Base-by-base conservation (phyloP, 805 yeast genomes). In the Lachancea thermotolerans region DNA sequence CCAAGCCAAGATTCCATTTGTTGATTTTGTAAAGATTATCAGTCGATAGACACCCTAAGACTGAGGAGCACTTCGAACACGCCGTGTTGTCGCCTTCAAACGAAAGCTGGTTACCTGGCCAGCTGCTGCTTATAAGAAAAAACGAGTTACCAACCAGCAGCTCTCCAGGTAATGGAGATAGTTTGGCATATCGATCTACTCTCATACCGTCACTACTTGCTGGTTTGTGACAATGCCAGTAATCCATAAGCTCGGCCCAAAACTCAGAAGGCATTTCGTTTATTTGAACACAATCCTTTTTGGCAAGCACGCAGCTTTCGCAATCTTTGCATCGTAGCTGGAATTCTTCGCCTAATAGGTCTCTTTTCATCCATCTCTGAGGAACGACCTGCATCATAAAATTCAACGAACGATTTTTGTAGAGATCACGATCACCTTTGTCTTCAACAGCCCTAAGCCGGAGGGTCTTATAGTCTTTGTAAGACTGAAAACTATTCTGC, bases 191-290 rank as follows among this genome's bases (percentile, higher is more conserved):
- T 11, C 47, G 52, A 7, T 42, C 38, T 30, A 49, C 50, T 4
- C 18, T 10, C 10, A 45, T 42, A 46, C 34, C 44, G 41, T 35
- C 59, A n/a, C 49, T 53, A 21, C 47, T 48, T 35, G 65, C 61
- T 0, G 95, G 95, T 55, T 83, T 84, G 58, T 91, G 97, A 59
- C 99, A 91, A 61, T 91, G 97, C 99, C 99, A 91, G 52, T 84
- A 85, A 47, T 91, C 98, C 95, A 91, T 84, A 75, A 93, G 68
- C 60, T 91, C 99, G 11, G 83, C 79, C 99, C 99, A 91, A 40
- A 78, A 70, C 57, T 89, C 97, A 1, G 95, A 84, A 0, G 99
- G 99, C 81, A 91, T 77, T 33, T 85, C 85, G 44, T 55, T 56
- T 9, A 63, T 17, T 25, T 44, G 54, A 6, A 33, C 18, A 35